Percentiles rank a stretch among this genome's conserved stretches.
These are phyloP conservation scores for Fusarium annulatum DNA, from an alignment of 2,329 filamentous ascomycete genomes.

Conservation along the genomic window DNA sequence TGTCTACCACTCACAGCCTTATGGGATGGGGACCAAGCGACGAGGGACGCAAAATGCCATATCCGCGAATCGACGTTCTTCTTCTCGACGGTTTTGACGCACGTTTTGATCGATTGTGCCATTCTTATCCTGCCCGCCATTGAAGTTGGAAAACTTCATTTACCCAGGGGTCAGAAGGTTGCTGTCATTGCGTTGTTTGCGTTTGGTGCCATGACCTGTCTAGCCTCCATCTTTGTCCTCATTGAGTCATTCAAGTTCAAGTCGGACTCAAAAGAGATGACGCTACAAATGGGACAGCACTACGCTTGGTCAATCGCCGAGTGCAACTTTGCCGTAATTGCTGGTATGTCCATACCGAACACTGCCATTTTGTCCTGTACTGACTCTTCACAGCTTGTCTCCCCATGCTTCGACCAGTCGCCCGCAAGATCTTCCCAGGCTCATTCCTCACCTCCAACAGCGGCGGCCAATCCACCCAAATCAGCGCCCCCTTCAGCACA, in stretches of 20 bases:
- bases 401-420: slow-evolving; percentile 38
- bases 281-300: slow-evolving; percentile 41
- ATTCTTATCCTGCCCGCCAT: slow-evolving; percentile 48
- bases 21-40: slow-evolving; percentile 46
- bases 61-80: slow-evolving; percentile 49
- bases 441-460: slow-evolving; percentile 31
- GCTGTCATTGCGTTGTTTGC: slow-evolving; percentile 46
- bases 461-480: slow-evolving; percentile 20
- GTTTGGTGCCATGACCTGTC: slow-evolving; percentile 45
- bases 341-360: slow-evolving; percentile 30
- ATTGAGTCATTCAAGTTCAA: slow-evolving; percentile 39
- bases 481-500: slow-evolving; percentile 12
- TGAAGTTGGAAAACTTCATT: slow-evolving; percentile 47
- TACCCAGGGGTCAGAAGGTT: slow-evolving; percentile 45
- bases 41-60: slow-evolving; percentile 41
- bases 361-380: background rate
- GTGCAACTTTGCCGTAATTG: slow-evolving; percentile 46
- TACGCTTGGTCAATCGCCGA: slow-evolving; percentile 47
- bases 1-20: slow-evolving; percentile 49
- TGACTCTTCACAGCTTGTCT: slow-evolving; percentile 32
- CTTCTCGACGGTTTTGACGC: slow-evolving; percentile 47
- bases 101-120: slow-evolving; percentile 47
- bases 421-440: slow-evolving; percentile 31
- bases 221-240: slow-evolving; percentile 45
- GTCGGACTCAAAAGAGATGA: slow-evolving; percentile 38